Base-by-base conservation (phyloP, 23 red algal genomes). In the Cyanidioschyzon merolae region DNA sequence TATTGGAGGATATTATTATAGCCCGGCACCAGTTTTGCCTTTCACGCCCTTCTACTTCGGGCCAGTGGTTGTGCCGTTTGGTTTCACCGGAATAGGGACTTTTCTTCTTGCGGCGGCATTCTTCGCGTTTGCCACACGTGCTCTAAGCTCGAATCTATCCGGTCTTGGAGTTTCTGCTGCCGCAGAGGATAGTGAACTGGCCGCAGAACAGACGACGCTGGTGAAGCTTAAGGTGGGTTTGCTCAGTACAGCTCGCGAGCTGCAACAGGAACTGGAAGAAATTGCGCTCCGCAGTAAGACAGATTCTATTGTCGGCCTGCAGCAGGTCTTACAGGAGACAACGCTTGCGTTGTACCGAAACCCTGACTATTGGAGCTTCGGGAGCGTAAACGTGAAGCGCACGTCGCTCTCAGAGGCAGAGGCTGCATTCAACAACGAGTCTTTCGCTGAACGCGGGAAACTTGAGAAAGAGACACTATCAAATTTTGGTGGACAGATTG, bases 361-460 rank as follows among this genome's bases (percentile, higher is more conserved):
- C 57, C 82, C 85, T 37, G 90, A 95, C 37, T 95, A 86, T 41
- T 95, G 90, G 90, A 76, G 71, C 25, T 82, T 86, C 40, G 86
- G 58, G n/a, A 40, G 58, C 26, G 0, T 86, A n/a, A 38, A 79
- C 7, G 59, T 32, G 2, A 18, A 16, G 25, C 26, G 25, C 0
- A 35, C 37, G 26, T 24, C 38, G 36, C 67, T 80, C 68, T 39
- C 37, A 26, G 37, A 50, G 31, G 90, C 82, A 7, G 83, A 86
- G 39, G 32, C 74, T 15, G 76, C 35, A 21, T 95, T 89, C 58
- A 78, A 31, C 26, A 74, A 77, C 24, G 24, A 54, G 24, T 75
- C 77, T 2, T 37, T 95, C 59, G 57, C 78, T 51, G 85, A 89
- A 51, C 76, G 90, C 24, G 34, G 77, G 18, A 89, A 95, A 45